phyloP scores from a whole-genome alignment of 2,329 filamentous ascomycete species.

The Hypocreales sp. region DNA sequence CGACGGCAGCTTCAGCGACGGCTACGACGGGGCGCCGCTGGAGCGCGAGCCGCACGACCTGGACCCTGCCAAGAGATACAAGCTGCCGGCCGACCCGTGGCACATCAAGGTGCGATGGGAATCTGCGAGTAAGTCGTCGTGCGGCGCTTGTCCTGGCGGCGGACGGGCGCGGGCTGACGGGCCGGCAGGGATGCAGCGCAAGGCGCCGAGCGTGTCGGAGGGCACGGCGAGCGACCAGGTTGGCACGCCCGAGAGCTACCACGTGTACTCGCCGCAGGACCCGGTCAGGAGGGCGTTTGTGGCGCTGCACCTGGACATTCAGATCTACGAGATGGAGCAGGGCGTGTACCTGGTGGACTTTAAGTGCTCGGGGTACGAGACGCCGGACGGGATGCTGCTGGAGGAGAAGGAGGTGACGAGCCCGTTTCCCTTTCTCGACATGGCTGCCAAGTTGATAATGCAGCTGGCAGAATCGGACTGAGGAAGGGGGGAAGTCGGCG shows the following conservation, averaged over 20 bases:
- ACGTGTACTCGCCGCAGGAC: slow-evolving; percentile 22
- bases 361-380: slow-evolving; percentile 95
- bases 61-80: slow-evolving; percentile 50
- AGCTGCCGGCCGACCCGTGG: slow-evolving; percentile 87
- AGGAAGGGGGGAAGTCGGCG: slow-evolving; percentile 2
- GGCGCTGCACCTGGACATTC: slow-evolving; percentile 92
- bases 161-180: background rate
- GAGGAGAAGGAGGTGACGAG: slow-evolving; percentile 93
- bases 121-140: slow-evolving; percentile 55
- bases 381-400: slow-evolving; percentile 51
- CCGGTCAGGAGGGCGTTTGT: slow-evolving; percentile 46
- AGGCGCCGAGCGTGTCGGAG: slow-evolving; percentile 2
- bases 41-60: slow-evolving; percentile 21
- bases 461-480: slow-evolving; percentile 73
- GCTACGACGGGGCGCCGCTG: slow-evolving; percentile 18
- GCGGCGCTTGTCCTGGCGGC: background rate
- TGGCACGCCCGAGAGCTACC: slow-evolving; percentile 19
- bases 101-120: slow-evolving; percentile 82
- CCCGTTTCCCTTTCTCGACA: slow-evolving; percentile 89
- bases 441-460: slow-evolving; percentile 83
- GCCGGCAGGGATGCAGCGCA: slow-evolving; percentile 4
- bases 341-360: slow-evolving; percentile 95
- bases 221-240: slow-evolving; percentile 4
- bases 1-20: slow-evolving; percentile 25
- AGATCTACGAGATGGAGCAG: slow-evolving; percentile 86